Evolutionary conservation across 805 yeast species (phyloP), one percentile per base, ranked within the genome.

Genomic region (Myxozyma neotropica): DNA sequence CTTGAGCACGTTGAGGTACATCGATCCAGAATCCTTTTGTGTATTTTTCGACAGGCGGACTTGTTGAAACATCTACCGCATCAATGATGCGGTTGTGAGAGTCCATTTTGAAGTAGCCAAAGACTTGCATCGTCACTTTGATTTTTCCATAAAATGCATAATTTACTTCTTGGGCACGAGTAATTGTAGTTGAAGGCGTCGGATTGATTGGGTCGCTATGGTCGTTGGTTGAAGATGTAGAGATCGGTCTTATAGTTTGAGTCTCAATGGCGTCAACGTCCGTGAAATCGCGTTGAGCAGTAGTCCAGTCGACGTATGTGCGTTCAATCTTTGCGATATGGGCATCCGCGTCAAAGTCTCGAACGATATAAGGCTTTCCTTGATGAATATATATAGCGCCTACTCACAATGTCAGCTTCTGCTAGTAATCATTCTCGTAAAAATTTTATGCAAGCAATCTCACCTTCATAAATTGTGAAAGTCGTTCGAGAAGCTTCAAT

Each of bases 381-480:
- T 94, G 98, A 71, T 94, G 97, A 44, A 93, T 81, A 66, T 88
- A 91, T 1, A 94, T 91, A 0, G 94, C 99, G 1, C 99, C 99
- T 56, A 42, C 3, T n/a, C n/a, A n/a, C n/a, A n/a, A n/a, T n/a
- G n/a, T n/a, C n/a, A n/a, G n/a, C n/a, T n/a, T n/a, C n/a, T n/a
- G n/a, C n/a, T n/a, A n/a, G n/a, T n/a, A n/a, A n/a, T n/a, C n/a
- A n/a, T n/a, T n/a, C n/a, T n/a, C n/a, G n/a, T n/a, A n/a, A n/a
- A n/a, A n/a, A n/a, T n/a, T n/a, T n/a, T n/a, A n/a, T 24, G 10
- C 21, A 10, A 27, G 19, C 12, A 27, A 29, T n/a, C 47, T 3
- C 35, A 50, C 59, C 68, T 63, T 84, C 88, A 72, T 94, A 94
- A 1, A 93, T 70, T 0, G 98, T 90, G 72, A 94, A 94, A 55